Evolutionary conservation across 176 grass and related monocot species (phyloP), one percentile per base, ranked within the genome.

Genomic region (Zizania latifolia): DNA sequence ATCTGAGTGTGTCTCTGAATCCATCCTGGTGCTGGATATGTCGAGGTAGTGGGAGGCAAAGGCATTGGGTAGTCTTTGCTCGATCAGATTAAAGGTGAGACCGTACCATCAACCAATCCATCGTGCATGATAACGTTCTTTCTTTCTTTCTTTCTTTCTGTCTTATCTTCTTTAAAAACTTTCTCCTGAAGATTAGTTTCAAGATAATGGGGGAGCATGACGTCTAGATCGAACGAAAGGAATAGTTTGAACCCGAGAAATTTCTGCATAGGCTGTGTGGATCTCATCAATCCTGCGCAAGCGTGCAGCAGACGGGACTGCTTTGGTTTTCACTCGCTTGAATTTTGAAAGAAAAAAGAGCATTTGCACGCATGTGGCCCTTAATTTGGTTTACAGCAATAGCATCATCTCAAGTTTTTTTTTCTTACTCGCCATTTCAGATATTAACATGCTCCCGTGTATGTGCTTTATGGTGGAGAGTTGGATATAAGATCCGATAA

Each of bases 31-130:
- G 71, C 28, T 44, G 45, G 72, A 54, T 34, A 64, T 76, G 72
- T 64, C 62, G n/a, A n/a, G n/a, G 58, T 54, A 78, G 80, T 78
- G 85, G 79, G 74, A 23, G 40, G 26, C 74, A 74, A 54, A 38
- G 79, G 7, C 6, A 53, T 53, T 19, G n/a, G 6, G 48, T 27
- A 7, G 22, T 38, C 76, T 22, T 27, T 14, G 23, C 5, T 78
- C 84, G 81, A 82, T 60, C 37, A 35, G 64, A 82, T 39, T 23
- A 35, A 34, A 86, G 34, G 78, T 14, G 58, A n/a, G n/a, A 65
- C 29, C 54, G 48, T 53, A 15, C 59, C 73, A 46, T 58, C 60
- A 26, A 48, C 3, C 68, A n/a, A 43, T 55, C 36, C 71, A 50
- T 48, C 78, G 10, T 69, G n/a, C 71, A 26, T 56, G 44, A 41